A percentile compares a stretch with the other conserved stretches of the same genome.
These are phyloP conservation scores for Lactarius sp. DNA, from an alignment of 768 basidiomycete species.

Conservation along the genomic window DNA sequence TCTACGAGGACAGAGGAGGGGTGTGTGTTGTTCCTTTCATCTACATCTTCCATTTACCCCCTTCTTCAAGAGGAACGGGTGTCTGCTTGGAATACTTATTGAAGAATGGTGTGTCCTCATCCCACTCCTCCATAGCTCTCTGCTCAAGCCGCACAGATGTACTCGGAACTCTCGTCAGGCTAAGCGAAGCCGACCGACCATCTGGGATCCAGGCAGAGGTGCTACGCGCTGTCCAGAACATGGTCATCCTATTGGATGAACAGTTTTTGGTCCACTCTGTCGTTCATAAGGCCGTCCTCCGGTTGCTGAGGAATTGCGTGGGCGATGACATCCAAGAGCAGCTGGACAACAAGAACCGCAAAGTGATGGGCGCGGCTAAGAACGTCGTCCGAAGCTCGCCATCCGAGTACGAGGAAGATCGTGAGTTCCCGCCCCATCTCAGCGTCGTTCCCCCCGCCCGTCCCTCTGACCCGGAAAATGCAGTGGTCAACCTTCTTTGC, in stretches of 20 bases:
- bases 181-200: constrained; percentile 81
- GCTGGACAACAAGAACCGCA: constrained; percentile 61
- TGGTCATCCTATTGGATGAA: constrained; percentile 88
- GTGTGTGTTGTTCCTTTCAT: constrained; percentile 44
- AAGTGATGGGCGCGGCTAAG: constrained; percentile 81
- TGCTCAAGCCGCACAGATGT: constrained; percentile 50
- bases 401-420: constrained; percentile 86
- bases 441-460: too few species aligned
- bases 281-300: constrained; percentile 82
- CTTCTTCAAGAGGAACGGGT: constrained; percentile 63
- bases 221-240: constrained; percentile 79
- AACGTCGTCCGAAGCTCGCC: constrained; percentile 61
- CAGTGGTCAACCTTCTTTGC: constrained; percentile 90
- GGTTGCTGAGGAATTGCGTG: constrained; percentile 79
- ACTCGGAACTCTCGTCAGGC: constrained; percentile 74
- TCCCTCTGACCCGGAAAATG: constrained; percentile 13
- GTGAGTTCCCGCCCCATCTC: constrained; percentile 44
- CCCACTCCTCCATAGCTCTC: not conserved
- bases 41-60: constrained; percentile 7
- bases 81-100: constrained; percentile 87
- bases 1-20: constrained; percentile 81
- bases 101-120: constrained; percentile 61
- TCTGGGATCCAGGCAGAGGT: constrained; percentile 91
- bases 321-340: constrained; percentile 92
- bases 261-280: constrained; percentile 90